Evolutionary conservation across 75 land plant species (phyloP), one percentile per base, ranked within the genome.

Genomic region (Selaginella tamariscina): DNA sequence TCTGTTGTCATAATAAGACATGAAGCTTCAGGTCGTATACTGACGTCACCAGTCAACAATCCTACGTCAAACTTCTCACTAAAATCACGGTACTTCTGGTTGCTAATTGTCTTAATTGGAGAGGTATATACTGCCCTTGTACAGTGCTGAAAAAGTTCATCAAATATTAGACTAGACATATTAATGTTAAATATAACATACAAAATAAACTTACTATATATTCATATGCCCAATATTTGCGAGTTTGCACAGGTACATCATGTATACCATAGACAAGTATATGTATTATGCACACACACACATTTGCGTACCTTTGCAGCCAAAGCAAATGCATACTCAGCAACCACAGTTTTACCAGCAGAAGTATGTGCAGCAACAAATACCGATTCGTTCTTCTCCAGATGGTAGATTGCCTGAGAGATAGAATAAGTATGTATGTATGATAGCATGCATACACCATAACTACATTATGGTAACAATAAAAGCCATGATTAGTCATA

Each of bases 1-100:
- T 95, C 99, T 31, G 99, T 95, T 22, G 99, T 95, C 99, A 95
- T 95, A 65, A 95, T 95, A 23, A 95, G 89, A 70, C 99, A 95
- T 39, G 99, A 90, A 56, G 99, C 99, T 71, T 95, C 99, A 24
- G 99, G 97, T 65, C 84, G 85, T 76, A 95, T 71, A 84, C 99
- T 95, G 24, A 95, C 83, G 83, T 95, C 99, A 22, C 99, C 99
- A 68, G 99, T 95, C 24, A 95, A 78, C 70, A 95, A 87, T 30
- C 99, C 99, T n/a, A 95, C 99, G 79, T 95, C 99, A 80, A 91
- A 95, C 64, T 88, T 95, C 29, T 84, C 97, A 72, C 85, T 82
- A 32, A 95, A 91, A 68, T 95, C 99, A 56, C 99, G 87, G 68
- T 84, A 95, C 69, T 95, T 95, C 73, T 95, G 99, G 64, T 95